A percentile compares a stretch with the other conserved stretches of the same genome.
These are phyloP conservation scores for Syzygium malaccense DNA, from an alignment of 441 rosid species.

Conservation along the genomic window DNA sequence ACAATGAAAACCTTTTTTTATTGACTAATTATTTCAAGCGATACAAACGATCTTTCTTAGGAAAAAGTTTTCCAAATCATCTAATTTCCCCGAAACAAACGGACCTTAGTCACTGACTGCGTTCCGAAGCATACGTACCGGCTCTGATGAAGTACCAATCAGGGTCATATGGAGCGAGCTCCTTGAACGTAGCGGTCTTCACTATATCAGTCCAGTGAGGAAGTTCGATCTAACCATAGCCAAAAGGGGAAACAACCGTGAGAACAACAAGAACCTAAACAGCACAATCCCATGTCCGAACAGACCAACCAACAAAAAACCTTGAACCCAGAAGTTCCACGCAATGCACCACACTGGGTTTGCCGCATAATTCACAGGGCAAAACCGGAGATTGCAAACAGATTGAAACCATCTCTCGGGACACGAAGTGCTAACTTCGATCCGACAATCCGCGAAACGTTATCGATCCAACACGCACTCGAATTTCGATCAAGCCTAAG, in stretches of 20 bases:
- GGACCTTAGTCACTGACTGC: not conserved
- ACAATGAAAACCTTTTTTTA: too few relatives aligned
- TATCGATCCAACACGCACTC: not conserved
- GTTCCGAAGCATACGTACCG: not conserved
- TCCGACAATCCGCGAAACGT: not conserved
- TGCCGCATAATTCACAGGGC: not conserved
- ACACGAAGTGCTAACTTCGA: not conserved
- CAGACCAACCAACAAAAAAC: not conserved
- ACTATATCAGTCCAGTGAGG: constrained; percentile 1
- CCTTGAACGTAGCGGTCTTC: not conserved
- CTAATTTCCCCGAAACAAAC: too few relatives aligned
- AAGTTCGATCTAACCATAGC: not conserved
- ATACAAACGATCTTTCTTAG: too few relatives aligned
- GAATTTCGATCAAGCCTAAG: not conserved
- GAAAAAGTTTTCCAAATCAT: too few relatives aligned
- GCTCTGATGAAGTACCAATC: constrained; percentile 1
- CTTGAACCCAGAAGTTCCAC: not conserved
- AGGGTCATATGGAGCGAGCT: not conserved
- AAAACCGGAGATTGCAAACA: not conserved
- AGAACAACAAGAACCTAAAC: not conserved
- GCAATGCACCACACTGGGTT: not conserved
- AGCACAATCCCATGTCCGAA: not conserved
- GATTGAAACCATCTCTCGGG: not conserved
- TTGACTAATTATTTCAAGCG: too few relatives aligned
- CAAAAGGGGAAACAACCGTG: not conserved